phyloP scores from a whole-genome alignment of 2,329 filamentous ascomycete genomes.

The Aphanoascus verrucosus region DNA sequence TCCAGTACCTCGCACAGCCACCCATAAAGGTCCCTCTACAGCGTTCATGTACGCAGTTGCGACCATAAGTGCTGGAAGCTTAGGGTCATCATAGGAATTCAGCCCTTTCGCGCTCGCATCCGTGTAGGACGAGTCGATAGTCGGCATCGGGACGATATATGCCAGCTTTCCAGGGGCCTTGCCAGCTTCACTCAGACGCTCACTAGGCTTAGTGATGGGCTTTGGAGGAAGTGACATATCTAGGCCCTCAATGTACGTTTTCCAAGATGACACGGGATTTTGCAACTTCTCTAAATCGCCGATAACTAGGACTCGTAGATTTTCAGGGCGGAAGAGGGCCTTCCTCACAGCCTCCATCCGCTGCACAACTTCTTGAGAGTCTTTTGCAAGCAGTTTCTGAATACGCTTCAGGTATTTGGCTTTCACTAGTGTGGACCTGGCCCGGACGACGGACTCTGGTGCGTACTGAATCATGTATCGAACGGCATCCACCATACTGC shows the following conservation, averaged over 20 bases:
- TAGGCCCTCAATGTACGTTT: slow-evolving; percentile 47
- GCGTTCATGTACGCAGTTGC: slow-evolving; percentile 85
- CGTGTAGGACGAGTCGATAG: slow-evolving; percentile 84
- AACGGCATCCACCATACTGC: slow-evolving; percentile 49
- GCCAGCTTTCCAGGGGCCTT: slow-evolving; percentile 62
- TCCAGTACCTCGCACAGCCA: slow-evolving; percentile 80
- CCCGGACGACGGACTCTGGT: slow-evolving; percentile 63
- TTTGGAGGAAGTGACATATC: slow-evolving; percentile 47
- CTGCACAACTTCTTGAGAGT: slow-evolving; percentile 62
- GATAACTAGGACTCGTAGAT: slow-evolving; percentile 75
- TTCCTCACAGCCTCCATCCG: slow-evolving; percentile 68
- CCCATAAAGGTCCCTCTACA: slow-evolving; percentile 90
- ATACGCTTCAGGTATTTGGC: slow-evolving; percentile 78
- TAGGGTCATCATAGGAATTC: slow-evolving; percentile 62
- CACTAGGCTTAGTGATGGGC: slow-evolving; percentile 58
- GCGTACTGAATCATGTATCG: slow-evolving; percentile 70
- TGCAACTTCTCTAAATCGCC: slow-evolving; percentile 65
- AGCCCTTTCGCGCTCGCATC: slow-evolving; percentile 66
- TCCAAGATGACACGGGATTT: slow-evolving; percentile 71
- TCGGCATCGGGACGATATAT: slow-evolving; percentile 78
- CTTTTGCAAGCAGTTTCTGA: slow-evolving; percentile 65
- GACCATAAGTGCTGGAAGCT: slow-evolving; percentile 73
- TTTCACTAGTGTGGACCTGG: slow-evolving; percentile 73
- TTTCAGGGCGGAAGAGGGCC: slow-evolving; percentile 69
- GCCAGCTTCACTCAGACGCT: slow-evolving; percentile 66